A percentile compares a stretch with the other conserved stretches of the same genome.
Conservation (phyloP, 108 stramenopile species). For the Tribonema minus region DNA sequence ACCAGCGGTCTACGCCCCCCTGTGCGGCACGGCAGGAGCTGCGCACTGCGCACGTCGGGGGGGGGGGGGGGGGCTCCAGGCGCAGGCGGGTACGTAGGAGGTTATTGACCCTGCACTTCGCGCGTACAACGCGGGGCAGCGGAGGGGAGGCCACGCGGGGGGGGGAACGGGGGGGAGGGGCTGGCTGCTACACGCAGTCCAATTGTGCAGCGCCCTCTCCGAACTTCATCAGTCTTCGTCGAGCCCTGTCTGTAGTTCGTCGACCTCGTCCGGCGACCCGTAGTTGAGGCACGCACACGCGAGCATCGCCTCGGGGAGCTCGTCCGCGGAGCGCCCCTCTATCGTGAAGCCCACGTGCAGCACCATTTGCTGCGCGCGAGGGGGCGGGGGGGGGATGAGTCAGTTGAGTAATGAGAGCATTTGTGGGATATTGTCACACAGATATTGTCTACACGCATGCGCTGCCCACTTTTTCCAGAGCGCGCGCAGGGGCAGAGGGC, state of each 20-base stretch:
- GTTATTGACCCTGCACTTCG: too few species aligned
- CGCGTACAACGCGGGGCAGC: too few species aligned
- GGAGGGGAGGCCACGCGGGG: too few species aligned
- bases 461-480: too few species aligned
- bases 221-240: neutral
- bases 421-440: neutral
- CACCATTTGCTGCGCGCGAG: constrained; percentile 24
- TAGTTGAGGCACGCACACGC: constrained; percentile 33
- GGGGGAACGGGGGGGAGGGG: too few species aligned
- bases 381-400: neutral
- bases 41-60: too few species aligned
- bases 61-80: too few species aligned
- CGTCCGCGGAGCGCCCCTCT: constrained; percentile 46
- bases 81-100: too few species aligned
- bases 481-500: too few species aligned
- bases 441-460: neutral
- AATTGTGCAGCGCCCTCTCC: neutral
- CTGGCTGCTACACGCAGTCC: too few species aligned
- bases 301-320: constrained; percentile 45
- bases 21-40: too few species aligned
- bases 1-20: too few species aligned
- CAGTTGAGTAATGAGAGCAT: neutral
- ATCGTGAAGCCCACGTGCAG: constrained; percentile 55
- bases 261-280: neutral
- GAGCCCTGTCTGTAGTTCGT: neutral